Evolutionary conservation across 352 stramenopile species (phyloP).

Genomic region (Globisporangium orthogonon): DNA sequence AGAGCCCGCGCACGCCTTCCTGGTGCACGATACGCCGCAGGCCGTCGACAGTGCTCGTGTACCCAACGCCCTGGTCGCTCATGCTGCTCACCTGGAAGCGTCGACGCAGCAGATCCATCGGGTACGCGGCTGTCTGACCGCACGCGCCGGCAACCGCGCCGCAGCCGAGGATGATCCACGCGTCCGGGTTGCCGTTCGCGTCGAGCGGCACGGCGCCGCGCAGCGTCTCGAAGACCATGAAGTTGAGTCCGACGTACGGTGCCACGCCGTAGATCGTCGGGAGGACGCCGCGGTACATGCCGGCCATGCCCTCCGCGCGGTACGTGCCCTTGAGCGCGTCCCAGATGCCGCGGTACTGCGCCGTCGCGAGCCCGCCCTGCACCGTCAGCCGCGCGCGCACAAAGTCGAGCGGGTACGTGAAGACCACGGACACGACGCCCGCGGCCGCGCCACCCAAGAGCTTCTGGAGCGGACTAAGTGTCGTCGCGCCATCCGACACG

Average conservation of each 20-base stretch:
- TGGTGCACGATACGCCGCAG: slow-evolving; percentile 38
- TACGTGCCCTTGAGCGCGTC: slow-evolving; percentile 47
- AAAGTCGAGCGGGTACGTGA: slow-evolving; percentile 73
- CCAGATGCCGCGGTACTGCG: slow-evolving; percentile 58
- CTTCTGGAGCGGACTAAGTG: slow-evolving; percentile 43
- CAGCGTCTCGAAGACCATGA: slow-evolving; percentile 70
- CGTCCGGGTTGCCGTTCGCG: slow-evolving; percentile 35
- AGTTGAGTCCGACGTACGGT: slow-evolving; percentile 73
- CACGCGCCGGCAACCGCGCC: slow-evolving; percentile 61
- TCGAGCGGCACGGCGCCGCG: slow-evolving; percentile 36
- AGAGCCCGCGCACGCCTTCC: slow-evolving; percentile 54
- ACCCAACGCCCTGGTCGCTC: slow-evolving; percentile 19
- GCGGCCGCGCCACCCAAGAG: slow-evolving; percentile 47
- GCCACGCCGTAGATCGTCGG: slow-evolving; percentile 65
- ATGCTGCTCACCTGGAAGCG: slow-evolving; percentile 63
- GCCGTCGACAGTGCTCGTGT: slow-evolving; percentile 45
- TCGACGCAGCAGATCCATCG: slow-evolving; percentile 69
- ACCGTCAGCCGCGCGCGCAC: slow-evolving; percentile 67
- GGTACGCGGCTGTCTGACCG: slow-evolving; percentile 65
- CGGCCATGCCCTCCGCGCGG: slow-evolving; percentile 43
- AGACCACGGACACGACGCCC: slow-evolving; percentile 57
- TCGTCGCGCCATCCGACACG: slow-evolving; percentile 27
- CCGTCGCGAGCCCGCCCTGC: slow-evolving; percentile 49
- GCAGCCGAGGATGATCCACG: slow-evolving; percentile 48
- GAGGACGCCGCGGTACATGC: slow-evolving; percentile 54